Conservation (phyloP, 305 asterid genomes). For the Fraxinus sp. region DNA sequence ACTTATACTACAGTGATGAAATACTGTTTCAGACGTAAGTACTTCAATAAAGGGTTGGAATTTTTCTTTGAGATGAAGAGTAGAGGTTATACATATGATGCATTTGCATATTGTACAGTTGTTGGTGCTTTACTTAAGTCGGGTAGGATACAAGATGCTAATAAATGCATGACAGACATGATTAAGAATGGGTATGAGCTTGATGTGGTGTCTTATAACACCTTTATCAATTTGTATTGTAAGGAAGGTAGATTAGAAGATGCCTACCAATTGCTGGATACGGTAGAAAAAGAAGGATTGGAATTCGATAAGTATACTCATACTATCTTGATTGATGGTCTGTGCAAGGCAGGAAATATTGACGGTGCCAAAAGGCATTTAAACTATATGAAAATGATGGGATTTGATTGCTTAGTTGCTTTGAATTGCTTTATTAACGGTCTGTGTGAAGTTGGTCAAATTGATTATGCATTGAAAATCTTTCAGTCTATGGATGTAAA, state of each 20-base stretch:
- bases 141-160: slow-evolving; percentile 48
- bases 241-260: slow-evolving; percentile 64
- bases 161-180: slow-evolving; percentile 55
- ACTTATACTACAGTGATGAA: slow-evolving; percentile 85
- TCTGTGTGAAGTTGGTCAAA: slow-evolving; percentile 59
- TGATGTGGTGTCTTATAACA: slow-evolving; percentile 75
- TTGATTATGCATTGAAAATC: slow-evolving; percentile 65
- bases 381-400: slow-evolving; percentile 52
- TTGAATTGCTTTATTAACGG: slow-evolving; percentile 66
- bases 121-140: slow-evolving; percentile 61
- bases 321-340: slow-evolving; percentile 70
- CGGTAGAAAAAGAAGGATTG: slow-evolving; percentile 57
- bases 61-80: slow-evolving; percentile 75
- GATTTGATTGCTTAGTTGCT: slow-evolving; percentile 65
- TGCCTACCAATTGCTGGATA: slow-evolving; percentile 50
- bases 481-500: slow-evolving; percentile 55
- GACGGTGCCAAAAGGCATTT: slow-evolving; percentile 57
- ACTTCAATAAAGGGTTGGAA: slow-evolving; percentile 59
- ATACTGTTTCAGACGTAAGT: slow-evolving; percentile 53
- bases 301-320: slow-evolving; percentile 69
- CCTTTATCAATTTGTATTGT: slow-evolving; percentile 61
- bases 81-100: slow-evolving; percentile 74
- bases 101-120: slow-evolving; percentile 76
- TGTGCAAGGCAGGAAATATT: slow-evolving; percentile 70
- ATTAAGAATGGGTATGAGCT: slow-evolving; percentile 72